Evolutionary conservation across 78 protist genomes (phyloP).

Genomic region (Emiliania huxleyi): DNA sequence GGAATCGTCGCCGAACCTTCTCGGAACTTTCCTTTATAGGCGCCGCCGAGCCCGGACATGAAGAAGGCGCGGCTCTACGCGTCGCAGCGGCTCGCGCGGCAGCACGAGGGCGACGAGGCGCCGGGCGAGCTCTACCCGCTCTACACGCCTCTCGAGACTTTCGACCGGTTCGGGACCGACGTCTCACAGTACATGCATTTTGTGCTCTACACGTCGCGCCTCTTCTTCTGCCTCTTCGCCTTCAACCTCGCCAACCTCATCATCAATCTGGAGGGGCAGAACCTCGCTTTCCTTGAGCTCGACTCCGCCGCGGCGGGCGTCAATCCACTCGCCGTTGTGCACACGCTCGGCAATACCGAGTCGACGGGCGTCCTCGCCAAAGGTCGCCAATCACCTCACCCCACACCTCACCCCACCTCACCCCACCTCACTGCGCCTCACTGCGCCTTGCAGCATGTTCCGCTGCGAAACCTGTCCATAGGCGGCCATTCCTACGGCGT

Average conservation of each 20-base stretch:
- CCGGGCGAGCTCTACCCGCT: not conserved
- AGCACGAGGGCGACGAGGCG: not conserved
- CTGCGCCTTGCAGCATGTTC: too few species aligned
- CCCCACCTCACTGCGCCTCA: too few species aligned
- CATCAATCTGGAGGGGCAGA: not conserved
- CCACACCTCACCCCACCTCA: too few species aligned
- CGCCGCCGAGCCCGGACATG: not conserved
- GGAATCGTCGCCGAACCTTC: too few species aligned
- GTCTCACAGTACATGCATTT: not conserved
- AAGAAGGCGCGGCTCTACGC: not conserved
- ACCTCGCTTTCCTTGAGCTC: not conserved
- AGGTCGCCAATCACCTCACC: not conserved
- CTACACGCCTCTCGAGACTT: not conserved
- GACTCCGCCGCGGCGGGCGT: not conserved
- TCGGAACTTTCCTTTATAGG: too few species aligned
- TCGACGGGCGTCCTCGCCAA: not conserved
- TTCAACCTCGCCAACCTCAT: not conserved
- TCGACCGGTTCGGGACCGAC: conserved; percentile 3
- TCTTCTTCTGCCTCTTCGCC: not conserved
- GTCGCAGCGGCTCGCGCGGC: not conserved
- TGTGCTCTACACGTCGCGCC: not conserved
- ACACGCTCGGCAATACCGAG: conserved; percentile 2
- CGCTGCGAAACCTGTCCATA: too few species aligned
- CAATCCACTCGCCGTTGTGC: not conserved
- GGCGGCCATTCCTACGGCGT: conserved; percentile 2